These are phyloP conservation scores for Phytophthora macrochlamydospora DNA, from an alignment of 352 stramenopile genomes.

Conservation along the genomic window DNA sequence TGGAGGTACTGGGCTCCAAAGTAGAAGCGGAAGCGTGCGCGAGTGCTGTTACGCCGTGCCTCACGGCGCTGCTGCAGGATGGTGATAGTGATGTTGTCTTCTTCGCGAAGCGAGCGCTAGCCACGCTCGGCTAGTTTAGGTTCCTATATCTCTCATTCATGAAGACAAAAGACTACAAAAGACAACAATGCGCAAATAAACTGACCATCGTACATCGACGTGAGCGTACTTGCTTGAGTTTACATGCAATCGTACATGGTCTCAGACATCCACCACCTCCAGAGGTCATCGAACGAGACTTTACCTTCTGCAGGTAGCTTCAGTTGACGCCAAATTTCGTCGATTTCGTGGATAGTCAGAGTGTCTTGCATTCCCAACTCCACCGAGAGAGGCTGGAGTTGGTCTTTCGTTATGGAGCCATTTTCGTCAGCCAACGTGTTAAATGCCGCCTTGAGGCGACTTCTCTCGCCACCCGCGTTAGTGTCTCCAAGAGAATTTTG, in stretches of 20 bases:
- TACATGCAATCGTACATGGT: constrained; percentile 32
- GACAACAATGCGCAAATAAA: constrained; percentile 28
- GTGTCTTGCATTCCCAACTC: constrained; percentile 35
- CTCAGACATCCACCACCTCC: constrained; percentile 67
- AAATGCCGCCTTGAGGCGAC: constrained; percentile 40
- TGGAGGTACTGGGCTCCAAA: constrained; percentile 87
- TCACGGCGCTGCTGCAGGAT: constrained; percentile 90
- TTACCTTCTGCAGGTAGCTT: constrained; percentile 3
- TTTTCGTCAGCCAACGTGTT: constrained; percentile 15
- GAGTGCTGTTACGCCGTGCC: constrained; percentile 82
- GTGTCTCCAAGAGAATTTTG: constrained; percentile 29
- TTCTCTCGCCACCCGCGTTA: constrained; percentile 17
- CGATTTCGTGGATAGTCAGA: constrained; percentile 45
- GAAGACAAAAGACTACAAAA: constrained; percentile 5
- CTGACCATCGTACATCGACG: constrained; percentile 30
- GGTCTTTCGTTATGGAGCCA: constrained; percentile 28
- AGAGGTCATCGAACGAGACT: constrained; percentile 47
- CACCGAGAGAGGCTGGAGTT: constrained; percentile 39
- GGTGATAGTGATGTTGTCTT: constrained; percentile 94
- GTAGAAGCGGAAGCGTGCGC: constrained; percentile 70
- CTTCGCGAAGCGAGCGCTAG: constrained; percentile 87
- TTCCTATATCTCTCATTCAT: constrained; percentile 35
- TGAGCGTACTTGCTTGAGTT: not conserved
- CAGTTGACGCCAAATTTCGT: constrained; percentile 60
- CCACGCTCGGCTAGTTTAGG: constrained; percentile 58